Base-by-base conservation (phyloP, 2,329 filamentous ascomycete species). In the Cladophialophora carrionii region DNA sequence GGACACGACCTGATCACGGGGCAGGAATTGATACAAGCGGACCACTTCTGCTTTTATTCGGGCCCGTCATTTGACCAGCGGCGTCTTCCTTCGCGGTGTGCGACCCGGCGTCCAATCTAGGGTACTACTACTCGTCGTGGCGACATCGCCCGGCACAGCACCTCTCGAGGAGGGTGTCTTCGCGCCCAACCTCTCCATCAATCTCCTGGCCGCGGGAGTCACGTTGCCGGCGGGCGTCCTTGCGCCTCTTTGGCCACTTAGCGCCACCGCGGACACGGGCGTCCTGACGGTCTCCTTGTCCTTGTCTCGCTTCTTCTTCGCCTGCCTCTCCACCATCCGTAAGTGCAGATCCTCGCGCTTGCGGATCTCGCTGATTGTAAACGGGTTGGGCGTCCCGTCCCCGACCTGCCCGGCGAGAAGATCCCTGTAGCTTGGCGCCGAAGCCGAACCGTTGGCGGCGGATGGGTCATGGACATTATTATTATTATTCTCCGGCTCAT, bases 271-370 rank as follows among this genome's bases (percentile, higher is more conserved):
- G 6, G 37, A 34, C 17, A 41, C 29, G 3, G 57, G 20, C 31
- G 56, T 60, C 58, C 64, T 32, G 31, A 62, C 24, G n/a, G 62
- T 64, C 58, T 71, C 61, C 57, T 65, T 17, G 57, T 72, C 37
- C 68, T 70, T 29, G 56, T 69, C 63, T 62, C 70, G 55, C 37
- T 70, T 66, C 34, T 52, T 57, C 55, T 60, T 59, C 26, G 70
- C 65, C 54, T 68, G 65, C 58, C 87, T 87, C 67, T 96, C 93
- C 2, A 97, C 92, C 84, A 97, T 91, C 41, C 88, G 86, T 72
- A 94, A 87, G 76, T 96, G 92, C 31, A 98, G 79, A 41, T 87
- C 87, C 78, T 98, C 95, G 43, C 94, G 83, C 68, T 85, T 87
- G 60, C 90, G 87, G 60, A 89, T 87, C 61, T 91, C 88, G 68